Conservation (phyloP, 2,329 filamentous ascomycete species). For the Orbilia blumenaviensis region DNA sequence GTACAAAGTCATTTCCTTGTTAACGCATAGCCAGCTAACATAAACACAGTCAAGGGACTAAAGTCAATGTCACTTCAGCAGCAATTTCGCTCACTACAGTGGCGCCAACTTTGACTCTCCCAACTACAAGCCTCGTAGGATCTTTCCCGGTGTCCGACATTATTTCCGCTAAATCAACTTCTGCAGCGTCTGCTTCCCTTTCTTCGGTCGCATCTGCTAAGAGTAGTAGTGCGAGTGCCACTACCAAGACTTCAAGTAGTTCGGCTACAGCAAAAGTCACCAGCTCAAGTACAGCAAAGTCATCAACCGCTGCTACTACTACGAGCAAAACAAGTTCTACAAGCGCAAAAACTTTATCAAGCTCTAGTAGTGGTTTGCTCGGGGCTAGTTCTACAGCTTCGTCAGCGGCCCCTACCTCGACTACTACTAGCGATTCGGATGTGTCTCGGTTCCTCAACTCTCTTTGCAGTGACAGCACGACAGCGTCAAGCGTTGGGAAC, state of each 20-base stretch:
- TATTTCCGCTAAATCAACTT: conserved; percentile 15
- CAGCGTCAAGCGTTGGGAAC: conserved; percentile 17
- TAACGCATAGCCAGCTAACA: background rate
- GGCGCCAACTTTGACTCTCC: conserved; percentile 12
- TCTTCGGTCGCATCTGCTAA: conserved; percentile 1
- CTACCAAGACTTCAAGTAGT: background rate
- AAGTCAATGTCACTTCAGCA: conserved; percentile 20
- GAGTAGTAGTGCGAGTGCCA: background rate
- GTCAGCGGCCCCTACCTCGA: background rate
- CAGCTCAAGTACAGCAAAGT: background rate
- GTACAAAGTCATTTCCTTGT: background rate
- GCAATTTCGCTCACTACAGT: conserved; percentile 23
- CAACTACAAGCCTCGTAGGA: conserved; percentile 19
- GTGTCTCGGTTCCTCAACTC: conserved; percentile 27
- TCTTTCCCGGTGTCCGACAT: conserved; percentile 41
- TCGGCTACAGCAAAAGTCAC: background rate
- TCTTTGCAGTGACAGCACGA: conserved; percentile 20
- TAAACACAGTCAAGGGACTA: conserved; percentile 10
- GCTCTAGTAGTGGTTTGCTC: background rate
- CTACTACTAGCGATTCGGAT: background rate
- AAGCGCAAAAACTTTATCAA: background rate
- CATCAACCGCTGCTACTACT: background rate
- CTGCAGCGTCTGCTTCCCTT: conserved; percentile 15
- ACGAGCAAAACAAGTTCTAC: background rate
- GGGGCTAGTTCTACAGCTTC: conserved; percentile 6